Base-by-base conservation (phyloP, 148 eudicot genomes). In the Amaranthus palmeri region DNA sequence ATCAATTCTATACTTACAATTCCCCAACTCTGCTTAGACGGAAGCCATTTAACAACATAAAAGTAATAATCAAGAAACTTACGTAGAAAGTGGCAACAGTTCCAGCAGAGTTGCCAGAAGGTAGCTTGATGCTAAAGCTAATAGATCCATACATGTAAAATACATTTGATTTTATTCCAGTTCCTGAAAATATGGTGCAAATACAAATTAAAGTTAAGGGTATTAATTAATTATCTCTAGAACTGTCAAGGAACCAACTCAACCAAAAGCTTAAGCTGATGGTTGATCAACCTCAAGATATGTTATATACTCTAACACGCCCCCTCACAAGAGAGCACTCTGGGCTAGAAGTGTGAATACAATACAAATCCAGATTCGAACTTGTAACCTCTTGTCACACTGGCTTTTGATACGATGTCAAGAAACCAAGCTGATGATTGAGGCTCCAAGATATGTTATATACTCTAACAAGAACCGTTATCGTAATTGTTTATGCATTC, bases 21-120 rank as follows among this genome's bases (percentile, higher is more conserved):
- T 6, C n/a, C 63, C 6, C n/a, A 14, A 25, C 11, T 45, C 9
- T 18, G n/a, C 18, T 67, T 36, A 9, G 3, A 49, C n/a, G 3
- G 56, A 8, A 18, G 44, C 8, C 42, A 17, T 5, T 2, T 66
- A 25, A 4, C 10, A 49, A 44, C 4, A 54, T 60, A 14, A 58
- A 57, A 15, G 15, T 59, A 51, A 4, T 65, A 52, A 48, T 52
- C 65, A 57, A n/a, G 67, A 65, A 43, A 86, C 90, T 88, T 84
- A 90, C 92, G 59, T 90, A 92, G 80, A 85, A 88, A 68, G 97
- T 81, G 12, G 88, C 79, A 74, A 91, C 97, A 13, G 90, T 88
- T 83, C 93, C 93, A 3, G 90, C 91, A 10, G 93, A 85, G 56
- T 91, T 84, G 44, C 88, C 88, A 9, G 82, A 82, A 6, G 83